phyloP scores from a whole-genome alignment of 441 rosid species.

The Capsella rubella region DNA sequence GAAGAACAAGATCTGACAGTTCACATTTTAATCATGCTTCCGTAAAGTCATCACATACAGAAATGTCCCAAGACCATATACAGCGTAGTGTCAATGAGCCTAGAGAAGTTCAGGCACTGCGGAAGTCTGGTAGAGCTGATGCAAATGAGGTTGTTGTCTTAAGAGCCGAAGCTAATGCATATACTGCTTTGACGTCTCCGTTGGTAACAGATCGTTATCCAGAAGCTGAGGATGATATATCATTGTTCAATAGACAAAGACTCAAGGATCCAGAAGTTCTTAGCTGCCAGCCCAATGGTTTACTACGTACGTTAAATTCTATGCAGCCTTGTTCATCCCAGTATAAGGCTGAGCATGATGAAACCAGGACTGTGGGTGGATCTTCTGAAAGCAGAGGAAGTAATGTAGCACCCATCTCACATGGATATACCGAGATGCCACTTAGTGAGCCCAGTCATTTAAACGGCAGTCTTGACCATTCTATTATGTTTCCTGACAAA shows the following conservation, averaged over 20 bases:
- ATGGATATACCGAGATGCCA: constrained; percentile 57
- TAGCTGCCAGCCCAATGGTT: constrained; percentile 52
- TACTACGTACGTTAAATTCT: constrained; percentile 49
- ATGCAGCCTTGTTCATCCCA: constrained; percentile 63
- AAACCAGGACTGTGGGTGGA: constrained; percentile 49
- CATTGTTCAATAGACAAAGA: constrained; percentile 80
- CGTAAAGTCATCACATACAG: constrained; percentile 43
- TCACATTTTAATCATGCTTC: constrained; percentile 46
- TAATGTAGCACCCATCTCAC: constrained; percentile 49
- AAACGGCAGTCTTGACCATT: constrained; percentile 49
- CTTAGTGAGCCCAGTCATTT: constrained; percentile 47
- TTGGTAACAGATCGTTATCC: constrained; percentile 41
- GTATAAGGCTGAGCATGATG: constrained; percentile 50
- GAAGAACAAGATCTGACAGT: constrained; percentile 36
- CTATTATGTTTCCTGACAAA: constrained; percentile 50
- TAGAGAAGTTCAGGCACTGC: constrained; percentile 25
- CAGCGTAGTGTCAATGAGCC: constrained; percentile 34
- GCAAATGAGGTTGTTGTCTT: constrained; percentile 19
- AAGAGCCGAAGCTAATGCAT: constrained; percentile 50
- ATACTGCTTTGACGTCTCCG: constrained; percentile 45
- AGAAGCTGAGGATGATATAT: constrained; percentile 68
- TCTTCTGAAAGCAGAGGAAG: constrained; percentile 52
- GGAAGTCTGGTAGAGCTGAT: constrained; percentile 30
- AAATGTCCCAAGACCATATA: constrained; percentile 44
- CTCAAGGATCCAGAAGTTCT: constrained; percentile 79